Conservation (phyloP, 345 rosid genomes). For the Streptanthus diversifolius region DNA sequence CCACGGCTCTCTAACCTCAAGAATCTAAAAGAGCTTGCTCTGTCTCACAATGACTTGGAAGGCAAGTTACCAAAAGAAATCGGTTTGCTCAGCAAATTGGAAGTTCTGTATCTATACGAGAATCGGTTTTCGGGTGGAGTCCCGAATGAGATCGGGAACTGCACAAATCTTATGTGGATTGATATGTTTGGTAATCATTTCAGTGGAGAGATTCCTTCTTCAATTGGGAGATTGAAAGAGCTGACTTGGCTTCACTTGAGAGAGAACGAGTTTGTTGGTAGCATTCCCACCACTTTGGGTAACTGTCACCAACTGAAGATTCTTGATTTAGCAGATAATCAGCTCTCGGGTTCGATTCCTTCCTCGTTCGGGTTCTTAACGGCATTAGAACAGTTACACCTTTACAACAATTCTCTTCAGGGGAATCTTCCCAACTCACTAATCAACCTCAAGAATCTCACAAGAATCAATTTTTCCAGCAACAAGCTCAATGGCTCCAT, state of each 20-base stretch:
- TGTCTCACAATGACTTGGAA: conserved; percentile 60
- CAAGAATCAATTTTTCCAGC: conserved; percentile 73
- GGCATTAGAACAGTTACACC: conserved; percentile 45
- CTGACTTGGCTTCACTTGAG: conserved; percentile 72
- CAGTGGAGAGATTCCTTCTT: conserved; percentile 62
- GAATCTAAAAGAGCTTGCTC: conserved; percentile 48
- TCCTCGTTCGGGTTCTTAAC: conserved; percentile 69
- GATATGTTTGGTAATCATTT: conserved; percentile 77
- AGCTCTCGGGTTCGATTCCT: conserved; percentile 70
- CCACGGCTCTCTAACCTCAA: conserved; percentile 59
- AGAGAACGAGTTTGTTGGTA: conserved; percentile 75
- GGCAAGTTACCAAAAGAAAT: conserved; percentile 66
- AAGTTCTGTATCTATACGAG: conserved; percentile 54
- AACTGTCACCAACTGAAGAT: conserved; percentile 57
- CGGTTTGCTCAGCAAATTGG: conserved; percentile 53
- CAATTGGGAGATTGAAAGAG: conserved; percentile 62
- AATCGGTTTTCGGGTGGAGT: conserved; percentile 73
- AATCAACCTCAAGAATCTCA: conserved; percentile 54
- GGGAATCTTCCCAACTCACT: conserved; percentile 73
- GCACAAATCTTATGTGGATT: conserved; percentile 52
- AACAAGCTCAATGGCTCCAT: conserved; percentile 66
- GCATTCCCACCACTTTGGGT: conserved; percentile 74
- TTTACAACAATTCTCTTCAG: conserved; percentile 76
- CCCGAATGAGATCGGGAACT: conserved; percentile 70
- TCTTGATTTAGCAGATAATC: conserved; percentile 76